Conservation (phyloP, 2,329 filamentous ascomycete species). For the Botryotinia globosa region DNA sequence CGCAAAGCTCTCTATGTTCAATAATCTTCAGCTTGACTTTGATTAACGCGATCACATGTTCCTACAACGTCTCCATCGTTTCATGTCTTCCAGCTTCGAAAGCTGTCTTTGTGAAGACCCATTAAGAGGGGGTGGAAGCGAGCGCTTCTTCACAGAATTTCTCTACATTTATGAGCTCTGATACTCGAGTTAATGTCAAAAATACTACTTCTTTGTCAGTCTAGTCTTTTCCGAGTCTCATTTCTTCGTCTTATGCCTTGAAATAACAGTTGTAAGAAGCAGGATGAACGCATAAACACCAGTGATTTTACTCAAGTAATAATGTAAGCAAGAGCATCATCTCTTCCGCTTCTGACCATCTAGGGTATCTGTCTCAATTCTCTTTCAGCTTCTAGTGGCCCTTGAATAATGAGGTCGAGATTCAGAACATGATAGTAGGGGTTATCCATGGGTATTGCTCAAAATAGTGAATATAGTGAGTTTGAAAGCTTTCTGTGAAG, state of each 20-base stretch:
- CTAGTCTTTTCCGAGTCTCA: background rate
- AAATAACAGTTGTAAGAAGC: too few relatives aligned
- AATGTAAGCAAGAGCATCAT: background rate
- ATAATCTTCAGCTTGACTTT: background rate
- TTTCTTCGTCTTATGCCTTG: background rate
- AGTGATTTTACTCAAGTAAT: background rate
- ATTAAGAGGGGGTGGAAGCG: background rate
- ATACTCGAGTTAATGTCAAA: background rate
- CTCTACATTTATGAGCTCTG: background rate
- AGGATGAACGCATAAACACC: too few relatives aligned
- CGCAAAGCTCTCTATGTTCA: background rate
- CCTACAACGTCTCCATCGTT: background rate
- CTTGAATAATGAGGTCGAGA: background rate
- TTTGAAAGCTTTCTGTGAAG: background rate
- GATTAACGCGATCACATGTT: rapidly evolving
- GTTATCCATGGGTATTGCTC: rapidly evolving
- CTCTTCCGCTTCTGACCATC: too few relatives aligned
- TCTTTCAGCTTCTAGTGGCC: background rate
- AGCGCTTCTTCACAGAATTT: background rate
- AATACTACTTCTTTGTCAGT: background rate
- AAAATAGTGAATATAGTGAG: background rate
- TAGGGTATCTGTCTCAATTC: background rate
- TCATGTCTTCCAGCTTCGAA: background rate
- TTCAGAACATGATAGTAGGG: background rate
- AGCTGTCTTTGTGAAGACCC: background rate